Conservation (phyloP, 2,329 filamentous ascomycete species). For the Clonostachys sp. region DNA sequence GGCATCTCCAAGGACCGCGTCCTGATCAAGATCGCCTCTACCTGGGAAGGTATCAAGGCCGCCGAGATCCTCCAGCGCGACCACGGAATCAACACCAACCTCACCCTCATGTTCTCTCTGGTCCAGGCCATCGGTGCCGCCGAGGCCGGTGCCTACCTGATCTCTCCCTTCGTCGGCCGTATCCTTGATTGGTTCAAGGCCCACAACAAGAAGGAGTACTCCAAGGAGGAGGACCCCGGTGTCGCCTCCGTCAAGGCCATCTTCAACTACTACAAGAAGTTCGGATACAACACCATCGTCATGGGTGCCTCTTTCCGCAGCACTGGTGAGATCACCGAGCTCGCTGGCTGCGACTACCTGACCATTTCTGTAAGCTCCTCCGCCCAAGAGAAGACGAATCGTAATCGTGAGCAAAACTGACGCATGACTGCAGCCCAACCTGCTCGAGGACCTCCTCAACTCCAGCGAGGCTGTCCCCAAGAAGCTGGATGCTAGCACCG, state of each 20-base stretch:
- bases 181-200: constrained; percentile 99
- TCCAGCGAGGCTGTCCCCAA: constrained; percentile 76
- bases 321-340: constrained; percentile 93
- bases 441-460: constrained; percentile 92
- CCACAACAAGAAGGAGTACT: constrained; percentile 87
- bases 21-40: constrained; percentile 98
- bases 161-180: constrained; percentile 98
- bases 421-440: constrained; percentile 59
- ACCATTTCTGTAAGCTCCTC: constrained; percentile 77
- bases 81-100: constrained; percentile 96
- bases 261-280: constrained; percentile 99
- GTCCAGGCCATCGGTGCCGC: constrained; percentile 93
- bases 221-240: constrained; percentile 87
- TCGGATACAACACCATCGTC: constrained; percentile 97
- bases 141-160: constrained; percentile 93
- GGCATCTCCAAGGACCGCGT: constrained; percentile 92
- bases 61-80: constrained; percentile 94
- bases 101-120: constrained; percentile 97
- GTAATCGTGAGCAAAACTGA: constrained; percentile 1
- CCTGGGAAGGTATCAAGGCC: constrained; percentile 99
- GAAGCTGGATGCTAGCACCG: constrained; percentile 77
- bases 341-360: constrained; percentile 97
- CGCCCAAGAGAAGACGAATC: background rate
- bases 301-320: constrained; percentile 99
- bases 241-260: constrained; percentile 90